phyloP scores from a whole-genome alignment of 2,329 filamentous ascomycete genomes.

The Fusarium nisikadoi region DNA sequence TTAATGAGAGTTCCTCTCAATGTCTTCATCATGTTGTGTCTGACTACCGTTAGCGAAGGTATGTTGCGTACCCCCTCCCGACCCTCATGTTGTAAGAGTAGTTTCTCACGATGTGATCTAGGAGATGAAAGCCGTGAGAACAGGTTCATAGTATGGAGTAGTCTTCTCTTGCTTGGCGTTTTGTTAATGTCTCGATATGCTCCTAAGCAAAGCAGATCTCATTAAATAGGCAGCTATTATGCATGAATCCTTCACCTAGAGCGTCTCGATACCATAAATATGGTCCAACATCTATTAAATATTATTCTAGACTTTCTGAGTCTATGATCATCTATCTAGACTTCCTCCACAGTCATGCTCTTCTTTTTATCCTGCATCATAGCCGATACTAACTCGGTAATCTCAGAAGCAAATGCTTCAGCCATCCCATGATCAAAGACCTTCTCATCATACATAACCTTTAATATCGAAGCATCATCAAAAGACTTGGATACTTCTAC shows the following conservation, averaged over 20 bases:
- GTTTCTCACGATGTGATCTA: fast-evolving
- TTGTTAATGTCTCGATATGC: not conserved
- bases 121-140: not conserved
- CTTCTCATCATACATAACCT: not conserved
- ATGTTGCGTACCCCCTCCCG: fast-evolving
- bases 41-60: not conserved
- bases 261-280: fast-evolving
- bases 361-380: not conserved
- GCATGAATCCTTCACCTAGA: fast-evolving
- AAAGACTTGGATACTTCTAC: not conserved
- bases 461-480: not conserved
- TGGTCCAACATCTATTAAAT: not conserved
- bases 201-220: not conserved
- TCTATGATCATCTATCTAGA: not conserved
- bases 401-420: not conserved
- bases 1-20: not conserved
- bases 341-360: fast-evolving
- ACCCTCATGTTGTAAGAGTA: fast-evolving
- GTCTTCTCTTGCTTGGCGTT: not conserved
- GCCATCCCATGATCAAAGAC: not conserved
- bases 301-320: not conserved
- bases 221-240: not conserved
- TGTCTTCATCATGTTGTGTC: not conserved
- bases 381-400: not conserved
- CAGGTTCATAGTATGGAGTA: not conserved